Evolutionary conservation across 495 filamentous ascomycete genomes (phyloP).

Genomic region (Parathielavia hyrcaniae): DNA sequence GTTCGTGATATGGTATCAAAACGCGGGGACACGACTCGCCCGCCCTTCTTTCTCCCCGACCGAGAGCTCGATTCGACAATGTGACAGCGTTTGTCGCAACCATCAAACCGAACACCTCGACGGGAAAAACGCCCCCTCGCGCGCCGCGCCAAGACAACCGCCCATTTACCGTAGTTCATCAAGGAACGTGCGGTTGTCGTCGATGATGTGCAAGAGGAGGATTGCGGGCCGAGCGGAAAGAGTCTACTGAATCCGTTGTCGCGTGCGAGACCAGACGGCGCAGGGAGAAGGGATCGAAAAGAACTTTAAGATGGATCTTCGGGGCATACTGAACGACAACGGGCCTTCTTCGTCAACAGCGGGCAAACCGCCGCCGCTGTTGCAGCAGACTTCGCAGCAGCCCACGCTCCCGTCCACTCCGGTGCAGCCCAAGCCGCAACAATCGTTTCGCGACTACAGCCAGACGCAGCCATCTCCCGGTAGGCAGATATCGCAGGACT

Average conservation of each 20-base stretch:
- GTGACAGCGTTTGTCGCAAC: constrained; percentile 25
- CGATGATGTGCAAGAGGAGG: constrained; percentile 18
- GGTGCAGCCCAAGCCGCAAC: constrained; percentile 37
- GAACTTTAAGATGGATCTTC: constrained; percentile 48
- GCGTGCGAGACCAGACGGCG: constrained; percentile 3
- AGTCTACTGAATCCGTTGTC: constrained; percentile 7
- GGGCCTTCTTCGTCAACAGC: constrained; percentile 26
- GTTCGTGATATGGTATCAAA: constrained; percentile 23
- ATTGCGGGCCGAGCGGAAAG: background rate
- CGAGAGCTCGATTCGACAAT: constrained; percentile 26
- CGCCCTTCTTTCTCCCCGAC: constrained; percentile 11
- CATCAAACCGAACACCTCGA: background rate
- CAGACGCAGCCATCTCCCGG: constrained; percentile 41
- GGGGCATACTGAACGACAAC: constrained; percentile 49
- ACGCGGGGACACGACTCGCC: constrained; percentile 13
- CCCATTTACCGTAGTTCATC: background rate
- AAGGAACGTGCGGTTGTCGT: background rate
- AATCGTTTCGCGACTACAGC: constrained; percentile 44
- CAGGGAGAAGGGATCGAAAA: background rate
- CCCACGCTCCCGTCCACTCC: constrained; percentile 44
- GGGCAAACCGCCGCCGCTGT: constrained; percentile 26
- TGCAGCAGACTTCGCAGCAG: constrained; percentile 23
- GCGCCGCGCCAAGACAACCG: constrained; percentile 3
- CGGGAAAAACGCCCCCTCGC: constrained; percentile 8
- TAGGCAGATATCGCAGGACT: constrained; percentile 38